Conservation (phyloP, 768 basidiomycete species). For the Phanerochaete carnosa region DNA sequence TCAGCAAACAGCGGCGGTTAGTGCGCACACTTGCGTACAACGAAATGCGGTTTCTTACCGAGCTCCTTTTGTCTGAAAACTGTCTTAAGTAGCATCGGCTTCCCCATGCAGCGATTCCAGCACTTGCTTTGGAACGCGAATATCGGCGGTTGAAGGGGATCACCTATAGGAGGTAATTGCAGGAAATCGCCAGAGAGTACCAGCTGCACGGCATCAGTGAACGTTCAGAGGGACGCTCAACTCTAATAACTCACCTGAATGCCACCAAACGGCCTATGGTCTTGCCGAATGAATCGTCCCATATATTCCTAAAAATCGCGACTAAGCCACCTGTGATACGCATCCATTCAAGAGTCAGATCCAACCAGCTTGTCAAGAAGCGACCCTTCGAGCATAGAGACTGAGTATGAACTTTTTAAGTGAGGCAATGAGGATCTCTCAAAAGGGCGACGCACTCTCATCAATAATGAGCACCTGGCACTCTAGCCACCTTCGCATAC, state of each 20-base stretch:
- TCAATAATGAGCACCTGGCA: constrained; percentile 74
- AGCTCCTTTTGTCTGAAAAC: constrained; percentile 91
- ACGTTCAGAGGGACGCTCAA: neutral
- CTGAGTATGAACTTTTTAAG: constrained; percentile 34
- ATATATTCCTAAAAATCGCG: constrained; percentile 66
- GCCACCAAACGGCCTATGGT: constrained; percentile 68
- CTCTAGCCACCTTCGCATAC: constrained; percentile 51
- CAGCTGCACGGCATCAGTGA: constrained; percentile 28
- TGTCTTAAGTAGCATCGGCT: constrained; percentile 52
- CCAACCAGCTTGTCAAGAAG: constrained; percentile 78
- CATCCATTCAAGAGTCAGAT: neutral
- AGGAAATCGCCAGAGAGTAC: constrained; percentile 88
- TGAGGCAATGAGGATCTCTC: neutral
- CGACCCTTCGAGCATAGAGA: constrained; percentile 83
- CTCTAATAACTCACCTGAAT: constrained; percentile 63
- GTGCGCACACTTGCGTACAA: too few species aligned
- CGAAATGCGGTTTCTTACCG: too few species aligned
- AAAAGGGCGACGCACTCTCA: constrained; percentile 49
- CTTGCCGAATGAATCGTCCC: constrained; percentile 53
- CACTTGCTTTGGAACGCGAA: constrained; percentile 83
- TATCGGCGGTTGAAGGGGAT: constrained; percentile 32
- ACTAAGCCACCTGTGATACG: too few species aligned
- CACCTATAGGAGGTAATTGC: constrained; percentile 81
- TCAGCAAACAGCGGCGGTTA: too few species aligned
- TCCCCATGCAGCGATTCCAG: constrained; percentile 68